These are phyloP conservation scores for Fusarium sp. DNA, from an alignment of 2,329 filamentous ascomycete genomes.

Conservation along the genomic window DNA sequence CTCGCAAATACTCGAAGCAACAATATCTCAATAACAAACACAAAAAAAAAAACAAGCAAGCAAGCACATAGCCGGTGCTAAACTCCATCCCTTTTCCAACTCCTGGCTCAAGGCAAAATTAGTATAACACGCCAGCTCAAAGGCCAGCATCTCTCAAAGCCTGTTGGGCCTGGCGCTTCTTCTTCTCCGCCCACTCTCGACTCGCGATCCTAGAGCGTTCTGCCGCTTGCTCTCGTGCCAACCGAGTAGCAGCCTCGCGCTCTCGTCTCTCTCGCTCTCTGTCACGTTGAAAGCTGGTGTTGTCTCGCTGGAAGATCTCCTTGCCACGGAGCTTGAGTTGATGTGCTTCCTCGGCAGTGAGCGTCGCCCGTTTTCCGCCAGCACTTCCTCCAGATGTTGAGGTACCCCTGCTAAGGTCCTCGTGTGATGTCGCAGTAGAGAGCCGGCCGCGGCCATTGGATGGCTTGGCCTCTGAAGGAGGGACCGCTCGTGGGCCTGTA, in stretches of 20 bases:
- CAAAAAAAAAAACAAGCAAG: conserved; percentile 6
- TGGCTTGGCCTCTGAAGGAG: conserved; percentile 16
- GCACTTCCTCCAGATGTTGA: conserved; percentile 57
- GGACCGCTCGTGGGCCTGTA: conserved; percentile 15
- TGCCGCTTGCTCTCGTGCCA: conserved; percentile 66
- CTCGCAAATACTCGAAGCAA: conserved; percentile 24
- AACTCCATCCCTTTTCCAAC: conserved; percentile 34
- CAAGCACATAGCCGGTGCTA: conserved; percentile 25
- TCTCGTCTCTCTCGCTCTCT: conserved; percentile 62
- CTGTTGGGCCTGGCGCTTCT: conserved; percentile 53
- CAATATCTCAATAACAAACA: conserved; percentile 31
- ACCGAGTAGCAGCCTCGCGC: conserved; percentile 61
- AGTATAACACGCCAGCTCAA: background rate
- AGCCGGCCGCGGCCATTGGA: conserved; percentile 43
- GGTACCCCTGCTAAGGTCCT: conserved; percentile 50
- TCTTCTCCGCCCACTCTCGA: conserved; percentile 69
- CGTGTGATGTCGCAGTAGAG: conserved; percentile 35
- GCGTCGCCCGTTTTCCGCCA: conserved; percentile 55
- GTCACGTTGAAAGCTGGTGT: conserved; percentile 52
- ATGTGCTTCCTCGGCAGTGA: conserved; percentile 60
- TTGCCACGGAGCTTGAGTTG: conserved; percentile 62
- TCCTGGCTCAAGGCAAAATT: conserved; percentile 29
- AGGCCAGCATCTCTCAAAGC: conserved; percentile 28
- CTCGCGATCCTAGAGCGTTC: conserved; percentile 66
- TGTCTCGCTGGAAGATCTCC: conserved; percentile 63